Conservation (phyloP, 1,284 basidiomycete genomes). For the Austroboletus niveus region DNA sequence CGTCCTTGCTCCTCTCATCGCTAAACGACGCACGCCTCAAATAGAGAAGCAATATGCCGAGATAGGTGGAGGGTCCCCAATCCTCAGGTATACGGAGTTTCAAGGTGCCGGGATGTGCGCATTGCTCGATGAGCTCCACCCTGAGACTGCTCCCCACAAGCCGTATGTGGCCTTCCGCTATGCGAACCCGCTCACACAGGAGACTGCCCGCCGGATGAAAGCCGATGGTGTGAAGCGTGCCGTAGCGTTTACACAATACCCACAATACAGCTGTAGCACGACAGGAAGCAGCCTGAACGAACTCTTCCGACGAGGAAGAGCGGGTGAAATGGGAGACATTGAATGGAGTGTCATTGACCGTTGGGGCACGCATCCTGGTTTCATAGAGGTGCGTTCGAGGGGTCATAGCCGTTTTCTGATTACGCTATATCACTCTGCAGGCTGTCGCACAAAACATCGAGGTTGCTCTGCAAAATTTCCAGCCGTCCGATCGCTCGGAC, state of each 20-base stretch:
- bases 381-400: constrained; percentile 73
- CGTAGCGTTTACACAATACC: constrained; percentile 97
- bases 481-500: constrained; percentile 65
- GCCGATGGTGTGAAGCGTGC: constrained; percentile 90
- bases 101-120: constrained; percentile 92
- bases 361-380: constrained; percentile 94
- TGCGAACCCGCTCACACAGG: constrained; percentile 85
- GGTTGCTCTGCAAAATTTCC: constrained; percentile 79
- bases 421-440: constrained; percentile 39
- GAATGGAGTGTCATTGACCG: constrained; percentile 98
- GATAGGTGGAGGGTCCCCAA: constrained; percentile 99
- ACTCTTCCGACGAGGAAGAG: constrained; percentile 66
- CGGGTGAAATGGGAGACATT: constrained; percentile 61
- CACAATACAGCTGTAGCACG: constrained; percentile 98
- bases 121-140: constrained; percentile 91
- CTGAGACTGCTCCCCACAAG: constrained; percentile 93
- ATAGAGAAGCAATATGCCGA: constrained; percentile 94
- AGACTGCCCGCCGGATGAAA: constrained; percentile 82
- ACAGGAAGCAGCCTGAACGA: constrained; percentile 98
- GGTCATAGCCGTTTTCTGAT: background rate
- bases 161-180: constrained; percentile 95
- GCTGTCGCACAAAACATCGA: constrained; percentile 91
- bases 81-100: constrained; percentile 84
- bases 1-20: constrained; percentile 86
- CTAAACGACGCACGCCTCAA: constrained; percentile 86